Base-by-base conservation (phyloP, 1,284 basidiomycete species). In the Boletus sp. region DNA sequence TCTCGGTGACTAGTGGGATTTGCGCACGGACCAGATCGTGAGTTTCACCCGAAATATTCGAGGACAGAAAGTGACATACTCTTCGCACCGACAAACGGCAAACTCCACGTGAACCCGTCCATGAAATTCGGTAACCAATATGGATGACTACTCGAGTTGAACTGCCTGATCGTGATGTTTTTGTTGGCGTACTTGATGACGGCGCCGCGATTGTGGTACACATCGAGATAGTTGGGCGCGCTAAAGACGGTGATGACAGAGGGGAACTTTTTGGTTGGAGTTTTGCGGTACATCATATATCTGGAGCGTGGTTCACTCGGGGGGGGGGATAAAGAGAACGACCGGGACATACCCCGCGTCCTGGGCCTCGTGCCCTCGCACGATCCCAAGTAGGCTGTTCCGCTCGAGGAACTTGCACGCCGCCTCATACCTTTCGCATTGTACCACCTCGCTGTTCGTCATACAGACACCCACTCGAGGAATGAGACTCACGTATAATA, bases 21-120 rank as follows among this genome's bases (percentile, higher is more conserved):
- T 16, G 14, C 6, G 8, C 8, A 32, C 13, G 34, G 4, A 38
- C 10, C 32, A 25, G 6, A 14, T 38, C 29, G n/a, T 43, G 5
- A 44, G 36, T n/a, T n/a, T n/a, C 25, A 26, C 25, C 5, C 25
- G 25, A 26, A 26, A 26, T 6, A 9, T 5, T 6, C 0, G 37
- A 12, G 3, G 34, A 35, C 10, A 20, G 12, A 26, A 33, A 7
- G 14, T 0, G 22, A 76, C 82, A 57, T 64, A 92, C 93, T 98
- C 75, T 99, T 99, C 51, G 93, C 84, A 36, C 95, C 95, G 3
- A 99, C 96, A 65, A 99, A 99, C 0, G 95, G 96, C 57, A 99
- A 71, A 76, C 89, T 93, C 96, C 96, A 99, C 1, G 95, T 98
- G 68, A 99, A 99, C 32, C 91, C 95, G 66, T 99, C 93, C 90